These are phyloP conservation scores for Dianthus caryophyllus DNA, from an alignment of 148 eudicot species.

Conservation along the genomic window DNA sequence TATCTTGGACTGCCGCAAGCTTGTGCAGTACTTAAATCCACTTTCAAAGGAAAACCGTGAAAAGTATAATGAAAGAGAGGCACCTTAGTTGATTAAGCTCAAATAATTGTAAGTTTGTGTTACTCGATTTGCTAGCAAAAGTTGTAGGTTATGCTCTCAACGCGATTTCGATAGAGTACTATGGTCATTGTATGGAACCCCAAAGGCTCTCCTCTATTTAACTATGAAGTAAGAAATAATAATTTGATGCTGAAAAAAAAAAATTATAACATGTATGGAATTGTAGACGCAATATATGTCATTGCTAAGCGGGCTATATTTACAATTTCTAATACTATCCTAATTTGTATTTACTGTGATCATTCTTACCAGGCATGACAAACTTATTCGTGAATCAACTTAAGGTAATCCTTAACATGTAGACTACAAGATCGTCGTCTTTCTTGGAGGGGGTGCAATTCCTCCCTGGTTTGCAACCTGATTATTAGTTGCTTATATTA, in stretches of 20 bases:
- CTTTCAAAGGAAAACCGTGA: conserved; percentile 53
- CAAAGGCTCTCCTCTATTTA: too few species aligned
- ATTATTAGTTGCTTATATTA: too few species aligned
- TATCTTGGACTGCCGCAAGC: conserved; percentile 77
- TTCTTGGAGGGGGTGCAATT: conserved; percentile 77
- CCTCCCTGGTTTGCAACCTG: conserved; percentile 16
- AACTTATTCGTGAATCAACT: conserved; percentile 71
- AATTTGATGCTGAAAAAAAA: background rate
- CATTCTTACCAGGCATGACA: conserved; percentile 51
- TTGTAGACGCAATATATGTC: background rate
- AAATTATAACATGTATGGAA: background rate
- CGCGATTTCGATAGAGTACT: too few species aligned
- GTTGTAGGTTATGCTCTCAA: too few species aligned
- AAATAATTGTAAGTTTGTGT: conserved; percentile 57
- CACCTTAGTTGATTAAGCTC: conserved; percentile 56
- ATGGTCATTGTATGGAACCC: too few species aligned
- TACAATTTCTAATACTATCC: background rate
- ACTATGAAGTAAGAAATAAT: too few species aligned
- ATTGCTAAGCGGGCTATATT: background rate
- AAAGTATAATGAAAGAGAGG: conserved; percentile 52
- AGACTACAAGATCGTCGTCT: conserved; percentile 84
- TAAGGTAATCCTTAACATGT: conserved; percentile 99
- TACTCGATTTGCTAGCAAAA: conserved; percentile 5
- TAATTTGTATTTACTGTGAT: conserved; percentile 7
- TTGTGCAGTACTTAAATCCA: conserved; percentile 61